These are phyloP conservation scores for Dysphania ambrosioides DNA, from an alignment of 148 eudicot genomes.

Conservation along the genomic window DNA sequence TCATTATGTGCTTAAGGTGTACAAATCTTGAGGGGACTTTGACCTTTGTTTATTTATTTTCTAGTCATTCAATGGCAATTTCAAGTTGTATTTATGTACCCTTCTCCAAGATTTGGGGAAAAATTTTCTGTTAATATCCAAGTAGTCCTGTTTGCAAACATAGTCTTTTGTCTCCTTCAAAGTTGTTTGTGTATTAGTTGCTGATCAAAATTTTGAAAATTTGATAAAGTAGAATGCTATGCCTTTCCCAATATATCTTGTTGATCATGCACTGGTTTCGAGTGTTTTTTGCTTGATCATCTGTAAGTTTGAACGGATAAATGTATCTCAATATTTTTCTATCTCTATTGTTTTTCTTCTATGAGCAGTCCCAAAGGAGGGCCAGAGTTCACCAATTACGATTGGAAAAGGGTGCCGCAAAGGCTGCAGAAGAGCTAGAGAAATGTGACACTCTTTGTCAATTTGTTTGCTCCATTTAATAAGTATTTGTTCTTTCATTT, in stretches of 20 bases:
- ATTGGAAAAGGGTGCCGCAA: constrained; percentile 84
- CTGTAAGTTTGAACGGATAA: background rate
- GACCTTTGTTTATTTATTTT: background rate
- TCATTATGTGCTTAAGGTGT: background rate
- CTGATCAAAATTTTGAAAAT: background rate
- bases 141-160: background rate
- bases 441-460: constrained; percentile 50
- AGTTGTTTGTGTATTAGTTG: background rate
- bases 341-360: background rate
- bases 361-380: constrained; percentile 53
- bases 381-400: constrained; percentile 79
- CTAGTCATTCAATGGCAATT: background rate
- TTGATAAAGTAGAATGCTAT: background rate
- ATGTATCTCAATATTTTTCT: no score
- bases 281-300: background rate
- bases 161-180: background rate
- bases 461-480: background rate
- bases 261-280: background rate
- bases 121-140: background rate
- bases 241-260: background rate
- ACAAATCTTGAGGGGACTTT: background rate
- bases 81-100: background rate
- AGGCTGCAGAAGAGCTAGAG: constrained; percentile 91
- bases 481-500: background rate
- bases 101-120: background rate